Percentiles rank a stretch among this genome's conserved stretches.
Evolutionary conservation across 2,329 filamentous ascomycete genomes (phyloP).

Genomic region (Knufia petricola): DNA sequence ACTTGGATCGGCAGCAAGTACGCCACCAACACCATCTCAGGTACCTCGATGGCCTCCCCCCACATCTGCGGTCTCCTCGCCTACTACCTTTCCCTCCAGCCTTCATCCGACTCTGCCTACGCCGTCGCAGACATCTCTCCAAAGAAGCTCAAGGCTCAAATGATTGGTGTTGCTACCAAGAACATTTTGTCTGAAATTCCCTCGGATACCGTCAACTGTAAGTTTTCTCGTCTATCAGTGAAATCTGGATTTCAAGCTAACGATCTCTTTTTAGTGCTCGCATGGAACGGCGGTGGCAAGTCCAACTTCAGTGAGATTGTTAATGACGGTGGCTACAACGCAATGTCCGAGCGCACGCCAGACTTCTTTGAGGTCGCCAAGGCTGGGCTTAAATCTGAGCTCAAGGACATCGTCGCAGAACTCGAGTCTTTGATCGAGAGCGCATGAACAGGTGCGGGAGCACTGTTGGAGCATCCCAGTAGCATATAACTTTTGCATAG

Average conservation of each 20-base stretch:
- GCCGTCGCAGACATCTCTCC: constrained; percentile 83
- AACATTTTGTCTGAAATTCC: constrained; percentile 74
- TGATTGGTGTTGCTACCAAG: constrained; percentile 74
- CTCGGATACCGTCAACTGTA: constrained; percentile 66
- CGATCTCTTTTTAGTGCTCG: constrained; percentile 53
- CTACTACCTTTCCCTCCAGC: constrained; percentile 96
- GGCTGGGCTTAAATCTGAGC: constrained; percentile 31
- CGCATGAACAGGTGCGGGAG: background rate
- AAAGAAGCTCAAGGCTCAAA: constrained; percentile 81
- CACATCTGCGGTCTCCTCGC: constrained; percentile 93
- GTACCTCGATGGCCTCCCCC: constrained; percentile 97
- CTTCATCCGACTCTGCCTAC: constrained; percentile 78
- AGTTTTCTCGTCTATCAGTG: constrained; percentile 36
- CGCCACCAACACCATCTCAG: constrained; percentile 97
- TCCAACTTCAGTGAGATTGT: constrained; percentile 84
- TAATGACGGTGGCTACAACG: constrained; percentile 57
- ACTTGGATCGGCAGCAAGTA: constrained; percentile 98
- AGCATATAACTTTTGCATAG: too few relatives aligned
- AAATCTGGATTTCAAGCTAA: background rate
- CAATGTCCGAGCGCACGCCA: constrained; percentile 21
- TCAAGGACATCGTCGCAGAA: constrained; percentile 12
- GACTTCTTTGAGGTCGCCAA: constrained; percentile 23
- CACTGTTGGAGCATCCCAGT: too few relatives aligned
- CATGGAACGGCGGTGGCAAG: constrained; percentile 96
- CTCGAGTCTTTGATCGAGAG: constrained; percentile 6